Base-by-base conservation (phyloP, 148 eudicot genomes). In the Persicaria maculosa region DNA sequence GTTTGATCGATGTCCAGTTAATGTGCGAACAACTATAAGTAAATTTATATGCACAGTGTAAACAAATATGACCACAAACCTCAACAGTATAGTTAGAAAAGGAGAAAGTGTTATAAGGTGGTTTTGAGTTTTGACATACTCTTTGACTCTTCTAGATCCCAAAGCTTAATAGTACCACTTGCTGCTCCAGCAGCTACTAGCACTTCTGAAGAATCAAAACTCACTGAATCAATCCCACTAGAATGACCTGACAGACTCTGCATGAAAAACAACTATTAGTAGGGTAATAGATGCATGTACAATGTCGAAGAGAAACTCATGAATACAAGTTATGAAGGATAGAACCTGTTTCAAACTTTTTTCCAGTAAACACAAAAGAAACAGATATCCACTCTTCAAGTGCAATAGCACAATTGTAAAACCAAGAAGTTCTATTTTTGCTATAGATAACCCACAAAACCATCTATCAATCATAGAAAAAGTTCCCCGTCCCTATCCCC, bases 121-220 rank as follows among this genome's bases (percentile, higher is more conserved):
- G 69, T 64, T 7, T 64, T 31, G 16, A 69, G 69, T 64, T 7
- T 64, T 31, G 16, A 69, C 90, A 80, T 92, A 95, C 99, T 90
- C 81, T 95, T 95, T 72, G 96, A 96, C 87, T 95, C 99, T 81
- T 95, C 97, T 68, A 95, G 79, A 83, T 95, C 97, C 99, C 99
- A 95, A 77, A 95, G 89, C 89, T 95, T 95, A 75, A 95, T 85
- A 73, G 97, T 95, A 62, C 99, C 99, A 84, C 97, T 92, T 75
- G 99, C 99, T 72, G 99, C 97, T 73, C 99, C 99, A 44, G 97
- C 99, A 81, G 99, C 99, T 19, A 95, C 94, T 73, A 95, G 78
- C 59, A 86, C 91, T 81, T 95, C 99, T 64, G 99, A 92, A 86
- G 99, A 87, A 85, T 95, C 99, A 84, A 95, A 92, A 80, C 94